These are phyloP conservation scores for Clavispora phyllophila DNA, from an alignment of 805 yeast species.

Conservation along the genomic window DNA sequence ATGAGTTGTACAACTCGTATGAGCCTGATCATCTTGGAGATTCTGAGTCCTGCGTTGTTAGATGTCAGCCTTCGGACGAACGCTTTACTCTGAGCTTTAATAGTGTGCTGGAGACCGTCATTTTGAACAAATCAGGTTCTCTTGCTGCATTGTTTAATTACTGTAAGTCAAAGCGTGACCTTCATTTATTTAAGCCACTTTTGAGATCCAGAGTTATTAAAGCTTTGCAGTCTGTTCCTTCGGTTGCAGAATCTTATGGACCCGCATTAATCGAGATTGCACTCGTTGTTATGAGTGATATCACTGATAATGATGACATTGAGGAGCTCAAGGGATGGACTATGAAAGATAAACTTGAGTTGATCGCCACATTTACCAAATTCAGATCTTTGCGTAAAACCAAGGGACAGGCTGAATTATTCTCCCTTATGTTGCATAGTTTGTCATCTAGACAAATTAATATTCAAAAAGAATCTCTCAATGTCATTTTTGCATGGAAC, in stretches of 20 bases:
- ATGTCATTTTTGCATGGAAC: conserved; percentile 62
- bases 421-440: conserved; percentile 46
- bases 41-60: conserved; percentile 8
- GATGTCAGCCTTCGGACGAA: conserved; percentile 43
- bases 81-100: conserved; percentile 41
- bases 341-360: conserved; percentile 48
- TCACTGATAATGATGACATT: conserved; percentile 19
- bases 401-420: conserved; percentile 48
- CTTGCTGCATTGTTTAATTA: conserved; percentile 33
- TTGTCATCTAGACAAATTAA: conserved; percentile 57
- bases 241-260: conserved; percentile 63
- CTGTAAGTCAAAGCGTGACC: conserved; percentile 33
- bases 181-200: conserved; percentile 35
- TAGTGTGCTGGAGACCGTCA: conserved; percentile 17
- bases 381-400: conserved; percentile 62
- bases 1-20: conserved; percentile 8
- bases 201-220: conserved; percentile 55
- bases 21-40: conserved; percentile 2
- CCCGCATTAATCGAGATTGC: conserved; percentile 49
- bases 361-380: conserved; percentile 58
- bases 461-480: conserved; percentile 69
- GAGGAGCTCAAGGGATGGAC: conserved; percentile 30
- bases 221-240: conserved; percentile 54
- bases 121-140: conserved; percentile 27
- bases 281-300: conserved; percentile 32